Base-by-base conservation (phyloP, 2,329 filamentous ascomycete genomes). In the Hawksworthiomyces lignivorus region DNA sequence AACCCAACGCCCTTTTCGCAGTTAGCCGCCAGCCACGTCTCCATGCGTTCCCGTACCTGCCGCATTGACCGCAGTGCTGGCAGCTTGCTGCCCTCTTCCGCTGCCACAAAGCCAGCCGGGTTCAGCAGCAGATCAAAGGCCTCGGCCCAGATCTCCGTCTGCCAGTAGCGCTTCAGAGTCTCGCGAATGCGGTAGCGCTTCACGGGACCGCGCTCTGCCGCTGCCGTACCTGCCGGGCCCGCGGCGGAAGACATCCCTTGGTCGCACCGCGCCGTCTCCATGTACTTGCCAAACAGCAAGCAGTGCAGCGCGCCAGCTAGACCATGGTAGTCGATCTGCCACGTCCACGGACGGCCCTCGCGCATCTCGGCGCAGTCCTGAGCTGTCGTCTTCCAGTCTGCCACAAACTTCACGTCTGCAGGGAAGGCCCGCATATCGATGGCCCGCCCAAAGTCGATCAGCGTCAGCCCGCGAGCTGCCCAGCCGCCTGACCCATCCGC, bases 321-420 rank as follows among this genome's bases (percentile, higher is more conserved):
- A 11, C 92, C 92, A 61, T 94, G 87, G 55, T 97, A 94, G 66
- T 98, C 92, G 51, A 96, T 87, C 61, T 98, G 92, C 69, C 88
- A 96, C 2, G 90, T 97, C 92, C 92, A 98, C 1, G 89, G 88
- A 1, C 90, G 76, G 43, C 87, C 77, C 64, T 98, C 90, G 35
- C 89, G 83, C 77, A 97, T 95, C 69, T 98, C 92, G 15, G 86
- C 83, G 62, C 92, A 98, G 63, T 98, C 92, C 39, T 87, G 82
- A 19, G 84, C 75, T 14, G 77, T 78, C 0, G 87, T 88, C 62
- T 92, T 85, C 92, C 92, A 98, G 64, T 98, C 92, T 0, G 90
- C 92, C 46, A 97, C 79, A 68, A 98, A 98, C 51, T 82, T 81
- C 10, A 90, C 87, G 31, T 82, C 75, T 0, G 81, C 72, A 4